Evolutionary conservation across 129 eudicot genomes (phyloP).

Genomic region (Pseudognaphalium luteoalbum): DNA sequence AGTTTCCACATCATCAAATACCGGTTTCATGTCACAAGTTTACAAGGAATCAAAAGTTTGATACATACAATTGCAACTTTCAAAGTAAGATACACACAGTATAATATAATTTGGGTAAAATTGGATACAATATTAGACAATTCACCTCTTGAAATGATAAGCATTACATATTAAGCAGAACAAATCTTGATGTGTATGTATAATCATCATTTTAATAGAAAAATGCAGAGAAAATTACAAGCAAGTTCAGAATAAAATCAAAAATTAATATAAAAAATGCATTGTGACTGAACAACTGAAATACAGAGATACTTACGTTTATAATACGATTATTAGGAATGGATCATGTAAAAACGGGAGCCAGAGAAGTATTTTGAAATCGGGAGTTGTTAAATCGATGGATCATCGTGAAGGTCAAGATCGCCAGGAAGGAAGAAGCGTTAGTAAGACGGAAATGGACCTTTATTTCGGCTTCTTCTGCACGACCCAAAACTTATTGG

Average conservation of each 20-base stretch:
- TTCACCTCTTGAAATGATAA: not conserved
- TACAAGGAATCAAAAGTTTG: no score
- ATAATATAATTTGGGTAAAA: no score
- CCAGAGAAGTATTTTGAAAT: not conserved
- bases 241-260: not conserved
- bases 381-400: conserved; percentile 2
- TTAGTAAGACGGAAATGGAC: not conserved
- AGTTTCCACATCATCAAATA: no score
- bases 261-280: no score
- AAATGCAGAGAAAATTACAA: not conserved
- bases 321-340: not conserved
- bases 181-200: not conserved
- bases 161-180: not conserved
- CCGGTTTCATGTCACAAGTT: no score
- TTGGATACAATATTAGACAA: not conserved
- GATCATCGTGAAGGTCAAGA: conserved; percentile 27
- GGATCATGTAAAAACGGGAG: conserved; percentile 21
- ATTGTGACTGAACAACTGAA: not conserved
- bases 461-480: not conserved
- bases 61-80: no score
- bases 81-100: not conserved
- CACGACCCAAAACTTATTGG: not conserved
- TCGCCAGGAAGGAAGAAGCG: conserved; percentile 5
- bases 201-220: no score
- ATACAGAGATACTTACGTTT: conserved; percentile 5